These are phyloP conservation scores for Acorus gramineus DNA, from an alignment of 106 monocot species.

Conservation along the genomic window DNA sequence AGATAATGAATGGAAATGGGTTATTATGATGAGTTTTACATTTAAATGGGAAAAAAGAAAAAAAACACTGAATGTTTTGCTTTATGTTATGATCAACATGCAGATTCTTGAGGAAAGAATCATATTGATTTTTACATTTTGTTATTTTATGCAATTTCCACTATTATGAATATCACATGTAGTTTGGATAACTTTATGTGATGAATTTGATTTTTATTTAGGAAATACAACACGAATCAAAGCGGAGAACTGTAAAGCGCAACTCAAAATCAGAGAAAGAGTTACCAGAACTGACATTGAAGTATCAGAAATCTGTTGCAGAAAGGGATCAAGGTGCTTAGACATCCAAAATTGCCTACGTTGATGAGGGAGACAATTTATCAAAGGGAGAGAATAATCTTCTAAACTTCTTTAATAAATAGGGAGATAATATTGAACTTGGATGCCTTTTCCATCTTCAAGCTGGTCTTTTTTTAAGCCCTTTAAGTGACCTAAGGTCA, in stretches of 20 bases:
- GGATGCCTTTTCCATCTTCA: too few species aligned
- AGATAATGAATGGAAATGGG: too few species aligned
- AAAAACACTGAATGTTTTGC: too few species aligned
- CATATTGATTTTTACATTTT: neutral
- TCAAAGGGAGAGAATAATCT: neutral
- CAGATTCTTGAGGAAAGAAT: too few species aligned
- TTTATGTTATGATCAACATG: too few species aligned
- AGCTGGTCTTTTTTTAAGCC: too few species aligned
- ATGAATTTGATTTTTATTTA: conserved; percentile 23
- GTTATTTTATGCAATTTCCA: too few species aligned
- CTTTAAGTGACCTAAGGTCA: too few species aligned
- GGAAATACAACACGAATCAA: conserved; percentile 57
- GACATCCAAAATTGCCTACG: neutral
- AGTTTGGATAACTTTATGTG: conserved; percentile 1
- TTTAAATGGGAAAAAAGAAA: too few species aligned
- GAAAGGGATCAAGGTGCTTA: conserved; percentile 89
- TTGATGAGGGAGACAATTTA: neutral
- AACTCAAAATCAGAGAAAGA: conserved; percentile 67
- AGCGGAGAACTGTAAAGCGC: conserved; percentile 64
- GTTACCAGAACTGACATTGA: conserved; percentile 58
- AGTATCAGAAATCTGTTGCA: conserved; percentile 72
- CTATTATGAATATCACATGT: neutral
- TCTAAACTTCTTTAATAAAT: too few species aligned
- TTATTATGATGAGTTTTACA: too few species aligned
- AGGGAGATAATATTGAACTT: too few species aligned